These are phyloP conservation scores for Chaetomium olivaceum DNA, from an alignment of 2,329 filamentous ascomycete species.

Conservation along the genomic window DNA sequence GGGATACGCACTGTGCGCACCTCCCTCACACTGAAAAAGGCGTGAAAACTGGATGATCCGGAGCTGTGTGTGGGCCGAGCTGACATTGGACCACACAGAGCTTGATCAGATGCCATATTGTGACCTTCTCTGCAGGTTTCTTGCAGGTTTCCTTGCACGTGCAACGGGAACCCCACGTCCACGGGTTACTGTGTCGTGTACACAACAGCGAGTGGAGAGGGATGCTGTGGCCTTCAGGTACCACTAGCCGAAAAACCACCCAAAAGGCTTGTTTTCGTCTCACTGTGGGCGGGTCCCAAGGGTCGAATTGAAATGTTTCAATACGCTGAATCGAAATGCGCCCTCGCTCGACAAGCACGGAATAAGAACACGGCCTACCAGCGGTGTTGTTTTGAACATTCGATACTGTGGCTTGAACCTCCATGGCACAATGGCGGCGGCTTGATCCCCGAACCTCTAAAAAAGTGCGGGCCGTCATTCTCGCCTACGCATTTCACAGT, in stretches of 20 bases:
- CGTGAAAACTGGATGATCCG: background rate
- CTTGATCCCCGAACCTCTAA: background rate
- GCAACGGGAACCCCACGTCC: background rate
- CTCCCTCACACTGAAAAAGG: background rate
- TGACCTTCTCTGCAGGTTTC: background rate
- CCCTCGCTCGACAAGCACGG: background rate
- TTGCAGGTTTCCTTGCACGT: background rate
- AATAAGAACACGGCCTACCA: background rate
- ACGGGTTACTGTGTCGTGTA: no score
- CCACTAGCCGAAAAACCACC: background rate
- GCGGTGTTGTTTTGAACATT: background rate
- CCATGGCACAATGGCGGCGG: background rate
- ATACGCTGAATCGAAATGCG: background rate
- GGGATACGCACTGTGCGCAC: background rate
- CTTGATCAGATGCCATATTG: background rate
- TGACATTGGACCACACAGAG: background rate
- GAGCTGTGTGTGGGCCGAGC: background rate
- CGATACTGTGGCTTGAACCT: background rate
- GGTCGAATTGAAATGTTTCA: background rate
- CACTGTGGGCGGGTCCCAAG: background rate
- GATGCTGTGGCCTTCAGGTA: background rate
- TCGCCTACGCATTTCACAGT: background rate
- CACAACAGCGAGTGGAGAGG: background rate
- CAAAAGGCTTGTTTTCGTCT: constrained; percentile 5
- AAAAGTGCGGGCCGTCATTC: background rate